Base-by-base conservation (phyloP, 164 flowering plant species). In the Dillenia turbinata region DNA sequence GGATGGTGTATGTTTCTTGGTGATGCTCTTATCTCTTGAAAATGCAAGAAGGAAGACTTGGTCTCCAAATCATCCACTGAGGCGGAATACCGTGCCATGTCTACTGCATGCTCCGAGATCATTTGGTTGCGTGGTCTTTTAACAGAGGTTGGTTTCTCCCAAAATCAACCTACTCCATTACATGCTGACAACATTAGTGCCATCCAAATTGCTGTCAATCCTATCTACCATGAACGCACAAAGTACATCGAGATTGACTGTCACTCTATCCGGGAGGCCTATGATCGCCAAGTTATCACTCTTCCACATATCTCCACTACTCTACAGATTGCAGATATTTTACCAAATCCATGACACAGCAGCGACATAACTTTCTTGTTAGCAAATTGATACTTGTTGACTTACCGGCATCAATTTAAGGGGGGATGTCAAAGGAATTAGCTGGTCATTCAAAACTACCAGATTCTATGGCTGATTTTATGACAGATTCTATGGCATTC, bases 1-100 rank as follows among this genome's bases (percentile, higher is more conserved):
- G 52, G 52, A 47, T 59, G 14, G 62, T 47, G 62, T 59, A 59
- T 59, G 43, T 59, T 59, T 59, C 52, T 44, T 61, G 65, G 65
- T 52, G 49, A 51, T 61, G 65, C 65, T 43, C 49, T 52, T 51
- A 33, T 33, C 40, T 33, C 7, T 33, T 33, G 40, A 7, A 33
- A 33, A 33, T 33, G 7, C 7, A 33, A 51, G 44, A 49, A 47
- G 53, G 46, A 60, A 11, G 44, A 49, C 53, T 48, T 5, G 7
- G 63, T 44, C 7, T 33, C 40, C 40, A 33, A 33, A 33, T 33
- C 40, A 33, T 33, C 40, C 40, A 33, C 40, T 33, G 7, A 33
- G 40, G 40, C 40, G 7, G 7, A 33, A 33, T 33, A 33, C 40
- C 40, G 7, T 33, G 40, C 65, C 56, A 61, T 61, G 65, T 51